phyloP scores from a whole-genome alignment of 2,329 filamentous ascomycete species.

The Cylindrodendrum hubeiense region DNA sequence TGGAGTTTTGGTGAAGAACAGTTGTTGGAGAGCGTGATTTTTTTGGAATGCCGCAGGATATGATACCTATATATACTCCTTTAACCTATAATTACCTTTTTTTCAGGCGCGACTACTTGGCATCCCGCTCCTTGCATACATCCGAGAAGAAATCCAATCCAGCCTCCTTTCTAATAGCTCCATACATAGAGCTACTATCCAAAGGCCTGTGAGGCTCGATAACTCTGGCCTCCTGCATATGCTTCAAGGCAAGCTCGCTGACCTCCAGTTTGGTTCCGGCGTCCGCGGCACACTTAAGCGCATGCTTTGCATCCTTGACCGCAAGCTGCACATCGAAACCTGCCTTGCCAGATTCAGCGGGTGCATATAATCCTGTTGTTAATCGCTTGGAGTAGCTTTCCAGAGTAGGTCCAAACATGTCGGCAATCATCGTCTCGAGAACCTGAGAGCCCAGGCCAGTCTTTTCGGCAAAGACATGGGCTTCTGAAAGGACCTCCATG shows the following conservation, averaged over 20 bases:
- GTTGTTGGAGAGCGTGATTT: not conserved
- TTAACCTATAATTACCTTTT: not conserved
- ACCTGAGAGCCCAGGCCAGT: slow-evolving; percentile 39
- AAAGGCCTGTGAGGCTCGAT: slow-evolving; percentile 8
- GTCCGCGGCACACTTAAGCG: slow-evolving; percentile 8
- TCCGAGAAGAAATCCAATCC: slow-evolving; percentile 19
- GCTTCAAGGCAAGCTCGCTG: slow-evolving; percentile 14
- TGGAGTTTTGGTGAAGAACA: slow-evolving; percentile 3
- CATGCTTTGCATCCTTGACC: slow-evolving; percentile 23
- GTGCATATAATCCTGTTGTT: slow-evolving; percentile 45
- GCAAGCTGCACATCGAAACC: slow-evolving; percentile 22
- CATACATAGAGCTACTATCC: slow-evolving; percentile 26
- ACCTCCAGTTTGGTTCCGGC: slow-evolving; percentile 13
- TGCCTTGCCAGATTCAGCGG: slow-evolving; percentile 6
- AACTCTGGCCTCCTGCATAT: slow-evolving; percentile 13
- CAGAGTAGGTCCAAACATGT: slow-evolving; percentile 46
- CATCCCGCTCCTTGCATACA: slow-evolving; percentile 13
- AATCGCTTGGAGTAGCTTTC: slow-evolving; percentile 45
- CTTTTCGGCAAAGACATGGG: slow-evolving; percentile 48
- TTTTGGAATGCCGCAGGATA: not conserved
- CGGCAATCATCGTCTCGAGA: slow-evolving; percentile 44
- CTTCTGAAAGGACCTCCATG: slow-evolving; percentile 45
- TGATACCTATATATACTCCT: not conserved
- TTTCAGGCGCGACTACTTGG: not conserved
- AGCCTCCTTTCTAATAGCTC: slow-evolving; percentile 8